A percentile compares a stretch with the other conserved stretches of the same genome.
Evolutionary conservation across 768 basidiomycete genomes (phyloP).

Genomic region (Grammothele lineata): DNA sequence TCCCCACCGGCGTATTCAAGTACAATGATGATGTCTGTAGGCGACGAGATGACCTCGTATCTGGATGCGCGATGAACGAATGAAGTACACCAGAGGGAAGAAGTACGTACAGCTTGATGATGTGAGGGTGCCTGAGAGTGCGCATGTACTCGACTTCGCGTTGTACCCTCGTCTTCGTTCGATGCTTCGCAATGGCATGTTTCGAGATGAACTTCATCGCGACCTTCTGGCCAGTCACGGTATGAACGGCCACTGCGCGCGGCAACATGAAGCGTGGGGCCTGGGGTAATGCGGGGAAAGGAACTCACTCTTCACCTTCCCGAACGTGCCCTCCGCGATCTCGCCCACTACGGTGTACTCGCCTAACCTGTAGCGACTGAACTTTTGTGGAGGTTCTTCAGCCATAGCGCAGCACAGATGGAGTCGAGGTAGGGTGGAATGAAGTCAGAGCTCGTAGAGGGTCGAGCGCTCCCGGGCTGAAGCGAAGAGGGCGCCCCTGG

Average conservation of each 20-base stretch:
- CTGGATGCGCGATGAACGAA: conserved; percentile 30
- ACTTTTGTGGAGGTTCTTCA: conserved; percentile 27
- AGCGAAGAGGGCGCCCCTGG: too few species aligned
- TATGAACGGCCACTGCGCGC: conserved; percentile 81
- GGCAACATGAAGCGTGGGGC: conserved; percentile 2
- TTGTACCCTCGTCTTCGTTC: conserved; percentile 88
- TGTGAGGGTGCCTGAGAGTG: conserved; percentile 90
- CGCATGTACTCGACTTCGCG: conserved; percentile 98
- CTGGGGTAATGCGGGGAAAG: neutral
- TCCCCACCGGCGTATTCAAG: conserved; percentile 96
- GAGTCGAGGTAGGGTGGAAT: neutral
- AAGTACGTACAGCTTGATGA: conserved; percentile 85
- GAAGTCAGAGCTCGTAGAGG: too few species aligned
- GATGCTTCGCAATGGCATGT: conserved; percentile 85
- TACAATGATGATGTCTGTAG: conserved; percentile 96
- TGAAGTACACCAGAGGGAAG: conserved; percentile 4
- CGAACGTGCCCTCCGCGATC: conserved; percentile 96
- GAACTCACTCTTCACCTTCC: conserved; percentile 90
- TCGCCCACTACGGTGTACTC: conserved; percentile 87
- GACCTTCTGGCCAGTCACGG: conserved; percentile 90
- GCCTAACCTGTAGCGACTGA: conserved; percentile 73
- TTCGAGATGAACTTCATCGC: conserved; percentile 98
- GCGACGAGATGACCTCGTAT: conserved; percentile 88
- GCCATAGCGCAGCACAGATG: conserved; percentile 13
- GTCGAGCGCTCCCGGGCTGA: too few species aligned